These are phyloP conservation scores for Daldinia loculata DNA, from an alignment of 495 filamentous ascomycete genomes.

Conservation along the genomic window DNA sequence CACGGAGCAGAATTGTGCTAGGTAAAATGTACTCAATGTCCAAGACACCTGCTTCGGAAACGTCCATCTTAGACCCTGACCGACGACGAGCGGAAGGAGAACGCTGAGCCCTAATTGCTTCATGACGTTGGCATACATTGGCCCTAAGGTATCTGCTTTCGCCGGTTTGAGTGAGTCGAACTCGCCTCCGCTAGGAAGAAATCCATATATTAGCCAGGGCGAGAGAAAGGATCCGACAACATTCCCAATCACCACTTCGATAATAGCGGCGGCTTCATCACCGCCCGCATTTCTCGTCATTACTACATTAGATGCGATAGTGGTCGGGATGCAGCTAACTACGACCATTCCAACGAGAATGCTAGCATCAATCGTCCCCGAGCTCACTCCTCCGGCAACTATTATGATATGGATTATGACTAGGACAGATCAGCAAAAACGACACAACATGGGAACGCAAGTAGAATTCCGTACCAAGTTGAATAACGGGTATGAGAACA, in stretches of 20 bases:
- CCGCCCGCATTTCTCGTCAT: conserved; percentile 65
- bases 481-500: conserved; percentile 59
- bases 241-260: conserved; percentile 65
- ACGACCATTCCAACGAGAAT: conserved; percentile 64
- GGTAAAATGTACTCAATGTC: conserved; percentile 54
- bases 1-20: conserved; percentile 56
- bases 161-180: conserved; percentile 59
- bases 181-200: conserved; percentile 54
- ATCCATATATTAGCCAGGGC: conserved; percentile 60
- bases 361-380: conserved; percentile 55
- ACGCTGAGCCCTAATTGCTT: conserved; percentile 62
- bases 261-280: conserved; percentile 64
- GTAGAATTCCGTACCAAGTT: conserved; percentile 37
- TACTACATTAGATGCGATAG: conserved; percentile 66
- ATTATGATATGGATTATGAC: conserved; percentile 60
- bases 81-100: conserved; percentile 59
- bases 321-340: conserved; percentile 65
- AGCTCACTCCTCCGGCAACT: conserved; percentile 52
- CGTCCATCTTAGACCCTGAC: conserved; percentile 59
- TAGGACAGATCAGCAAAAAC: conserved; percentile 42
- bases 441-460: neutral
- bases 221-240: conserved; percentile 61
- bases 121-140: conserved; percentile 62
- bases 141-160: conserved; percentile 51
- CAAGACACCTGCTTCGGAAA: conserved; percentile 54